Evolutionary conservation across 2,329 filamentous ascomycete species (phyloP).

Genomic region (Xylariaceae sp.): DNA sequence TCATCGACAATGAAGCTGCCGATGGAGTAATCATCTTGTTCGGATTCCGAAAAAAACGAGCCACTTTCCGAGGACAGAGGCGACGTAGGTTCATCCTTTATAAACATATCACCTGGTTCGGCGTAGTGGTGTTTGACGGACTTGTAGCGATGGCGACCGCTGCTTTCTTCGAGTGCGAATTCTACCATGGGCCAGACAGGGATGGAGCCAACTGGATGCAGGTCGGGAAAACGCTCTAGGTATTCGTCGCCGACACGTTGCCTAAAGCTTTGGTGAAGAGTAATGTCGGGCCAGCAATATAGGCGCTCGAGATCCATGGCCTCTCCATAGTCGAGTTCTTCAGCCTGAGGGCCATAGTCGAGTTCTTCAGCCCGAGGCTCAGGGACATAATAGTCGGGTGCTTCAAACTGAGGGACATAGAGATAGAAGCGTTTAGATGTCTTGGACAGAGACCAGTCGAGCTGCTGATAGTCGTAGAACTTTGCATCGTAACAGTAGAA

Average conservation of each 20-base stretch:
- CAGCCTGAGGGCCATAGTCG: conserved; percentile 12
- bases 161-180: background rate
- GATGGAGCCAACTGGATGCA: background rate
- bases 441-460: conserved; percentile 28
- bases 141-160: background rate
- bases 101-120: background rate
- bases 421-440: conserved; percentile 20
- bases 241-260: background rate
- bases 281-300: conserved; percentile 32
- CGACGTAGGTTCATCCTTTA: background rate
- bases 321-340: conserved; percentile 7
- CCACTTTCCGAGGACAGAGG: conserved; percentile 3
- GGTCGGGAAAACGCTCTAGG: background rate
- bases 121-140: background rate
- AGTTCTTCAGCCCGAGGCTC: conserved; percentile 8
- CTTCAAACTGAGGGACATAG: conserved; percentile 12
- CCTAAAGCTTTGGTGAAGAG: background rate
- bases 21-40: conserved; percentile 24
- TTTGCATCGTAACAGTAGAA: conserved; percentile 16
- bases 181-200: conserved; percentile 9
- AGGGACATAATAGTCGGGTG: background rate
- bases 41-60: conserved; percentile 7
- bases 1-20: conserved; percentile 22
- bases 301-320: conserved; percentile 9
- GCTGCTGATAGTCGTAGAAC: background rate